A percentile compares a stretch with the other conserved stretches of the same genome.
Conservation (phyloP, 2,329 filamentous ascomycete genomes). For the Colletotrichum australisinense region DNA sequence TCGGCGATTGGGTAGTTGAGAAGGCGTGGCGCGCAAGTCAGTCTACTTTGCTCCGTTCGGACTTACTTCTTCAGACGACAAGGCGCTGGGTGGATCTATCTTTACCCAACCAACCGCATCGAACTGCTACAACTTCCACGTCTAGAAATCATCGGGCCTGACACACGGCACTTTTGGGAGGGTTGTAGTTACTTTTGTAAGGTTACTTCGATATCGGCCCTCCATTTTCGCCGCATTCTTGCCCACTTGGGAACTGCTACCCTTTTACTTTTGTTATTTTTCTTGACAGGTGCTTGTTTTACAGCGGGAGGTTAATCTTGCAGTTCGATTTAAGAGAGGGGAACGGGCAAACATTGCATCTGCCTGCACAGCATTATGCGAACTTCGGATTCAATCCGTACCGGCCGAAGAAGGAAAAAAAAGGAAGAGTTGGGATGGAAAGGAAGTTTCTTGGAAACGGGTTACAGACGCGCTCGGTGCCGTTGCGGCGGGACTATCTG, state of each 20-base stretch:
- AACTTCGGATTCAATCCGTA: background rate
- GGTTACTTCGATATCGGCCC: too few species aligned
- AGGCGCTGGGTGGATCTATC: background rate
- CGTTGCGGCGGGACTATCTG: background rate
- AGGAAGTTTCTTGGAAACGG: background rate
- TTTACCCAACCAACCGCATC: background rate
- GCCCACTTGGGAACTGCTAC: too few species aligned
- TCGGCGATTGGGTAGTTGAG: slow-evolving; percentile 5
- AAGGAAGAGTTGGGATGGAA: background rate
- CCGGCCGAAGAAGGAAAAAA: too few species aligned
- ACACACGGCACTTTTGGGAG: background rate
- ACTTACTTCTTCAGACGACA: background rate
- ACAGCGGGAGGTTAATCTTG: background rate
- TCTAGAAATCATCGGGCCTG: background rate
- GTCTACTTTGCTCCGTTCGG: too few species aligned
- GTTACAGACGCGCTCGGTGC: background rate
- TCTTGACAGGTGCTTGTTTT: background rate
- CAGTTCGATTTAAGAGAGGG: background rate
- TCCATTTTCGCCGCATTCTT: background rate
- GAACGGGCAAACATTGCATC: background rate
- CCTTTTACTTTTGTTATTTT: background rate
- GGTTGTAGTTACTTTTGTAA: too few species aligned
- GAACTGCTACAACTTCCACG: background rate
- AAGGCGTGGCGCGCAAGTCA: background rate
- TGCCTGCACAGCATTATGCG: background rate